Percentiles rank a stretch among this genome's conserved stretches.
These are phyloP conservation scores for Aspergillus japonicus DNA, from an alignment of 2,329 filamentous ascomycete genomes.

Conservation along the genomic window DNA sequence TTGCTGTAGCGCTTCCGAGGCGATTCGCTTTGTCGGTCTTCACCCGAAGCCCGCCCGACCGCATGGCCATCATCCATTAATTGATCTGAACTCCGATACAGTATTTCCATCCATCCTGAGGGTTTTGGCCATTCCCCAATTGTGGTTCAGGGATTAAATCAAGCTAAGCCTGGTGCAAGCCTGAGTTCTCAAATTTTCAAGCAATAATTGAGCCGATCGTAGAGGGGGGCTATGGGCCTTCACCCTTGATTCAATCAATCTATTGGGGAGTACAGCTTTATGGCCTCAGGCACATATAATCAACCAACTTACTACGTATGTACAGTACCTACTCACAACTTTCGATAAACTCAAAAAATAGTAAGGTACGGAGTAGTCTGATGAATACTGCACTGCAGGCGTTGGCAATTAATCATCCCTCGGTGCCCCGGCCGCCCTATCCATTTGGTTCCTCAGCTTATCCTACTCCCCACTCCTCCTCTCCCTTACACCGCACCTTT, in stretches of 20 bases:
- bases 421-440: neutral
- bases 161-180: neutral
- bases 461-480: neutral
- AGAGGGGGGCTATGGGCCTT: constrained; percentile 2
- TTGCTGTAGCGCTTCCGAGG: neutral
- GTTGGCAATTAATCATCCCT: neutral
- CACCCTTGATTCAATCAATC: constrained; percentile 15
- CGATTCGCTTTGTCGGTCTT: neutral
- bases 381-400: too few relatives aligned
- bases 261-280: too few relatives aligned
- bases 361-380: too few relatives aligned
- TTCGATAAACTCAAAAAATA: too few relatives aligned
- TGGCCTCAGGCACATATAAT: too few relatives aligned
- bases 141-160: neutral
- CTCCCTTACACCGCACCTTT: constrained; percentile 19
- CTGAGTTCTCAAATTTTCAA: neutral
- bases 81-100: too few relatives aligned
- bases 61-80: neutral
- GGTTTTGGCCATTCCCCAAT: neutral
- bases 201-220: constrained; percentile 12
- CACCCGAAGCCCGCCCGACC: neutral
- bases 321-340: too few relatives aligned
- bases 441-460: neutral
- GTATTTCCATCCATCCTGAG: too few relatives aligned
- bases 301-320: too few relatives aligned